Evolutionary conservation across 805 yeast genomes (phyloP).

Genomic region (Lipomyces yamanashiensis): DNA sequence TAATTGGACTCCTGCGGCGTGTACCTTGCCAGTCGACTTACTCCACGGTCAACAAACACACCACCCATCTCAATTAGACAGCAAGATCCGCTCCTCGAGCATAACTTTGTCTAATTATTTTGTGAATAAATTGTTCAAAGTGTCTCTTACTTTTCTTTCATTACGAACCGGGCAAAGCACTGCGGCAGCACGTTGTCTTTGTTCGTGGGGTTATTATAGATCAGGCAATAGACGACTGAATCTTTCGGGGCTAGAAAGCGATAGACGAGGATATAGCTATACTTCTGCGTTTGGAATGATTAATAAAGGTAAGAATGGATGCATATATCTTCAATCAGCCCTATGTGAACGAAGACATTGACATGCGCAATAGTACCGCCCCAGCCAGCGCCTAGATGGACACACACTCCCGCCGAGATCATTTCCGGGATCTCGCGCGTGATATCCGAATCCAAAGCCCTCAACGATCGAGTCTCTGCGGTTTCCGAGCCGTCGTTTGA

Average conservation of each 20-base stretch:
- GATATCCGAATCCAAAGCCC: slow-evolving; percentile 50
- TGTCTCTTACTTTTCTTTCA: not conserved
- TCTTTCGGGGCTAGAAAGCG: not conserved
- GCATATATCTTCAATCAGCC: not conserved
- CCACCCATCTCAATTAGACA: no score
- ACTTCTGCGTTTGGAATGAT: slow-evolving; percentile 1
- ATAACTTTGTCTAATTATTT: not conserved
- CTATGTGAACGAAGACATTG: no score
- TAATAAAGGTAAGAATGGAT: not conserved
- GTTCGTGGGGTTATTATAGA: no score
- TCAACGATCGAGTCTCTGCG: slow-evolving; percentile 61
- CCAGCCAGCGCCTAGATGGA: slow-evolving; percentile 59
- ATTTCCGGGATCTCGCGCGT: slow-evolving; percentile 50
- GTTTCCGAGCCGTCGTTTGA: slow-evolving; percentile 61
- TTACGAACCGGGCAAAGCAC: not conserved
- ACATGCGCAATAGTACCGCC: slow-evolving; percentile 40
- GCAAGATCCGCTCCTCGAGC: no score
- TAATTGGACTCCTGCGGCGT: no score
- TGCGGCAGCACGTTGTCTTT: no score
- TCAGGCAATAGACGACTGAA: not conserved
- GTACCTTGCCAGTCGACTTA: no score
- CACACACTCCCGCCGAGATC: slow-evolving; percentile 59
- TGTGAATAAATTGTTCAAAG: not conserved
- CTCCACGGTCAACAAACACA: no score
- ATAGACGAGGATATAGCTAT: not conserved